Evolutionary conservation across 768 basidiomycete species (phyloP).

Genomic region (Lactifluus piperatus): DNA sequence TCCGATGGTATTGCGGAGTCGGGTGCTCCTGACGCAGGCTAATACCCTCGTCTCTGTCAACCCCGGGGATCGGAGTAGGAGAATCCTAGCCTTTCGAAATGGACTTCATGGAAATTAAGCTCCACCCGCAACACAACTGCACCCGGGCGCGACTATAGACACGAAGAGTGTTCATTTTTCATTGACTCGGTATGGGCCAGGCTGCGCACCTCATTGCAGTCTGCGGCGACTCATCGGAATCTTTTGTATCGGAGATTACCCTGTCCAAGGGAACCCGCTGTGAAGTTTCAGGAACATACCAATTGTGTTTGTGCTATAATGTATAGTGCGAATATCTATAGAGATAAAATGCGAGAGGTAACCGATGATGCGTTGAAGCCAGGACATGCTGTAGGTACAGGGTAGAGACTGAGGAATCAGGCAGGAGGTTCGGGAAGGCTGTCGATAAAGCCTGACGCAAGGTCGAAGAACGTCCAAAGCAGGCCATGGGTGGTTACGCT

Average conservation of each 20-base stretch:
- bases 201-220: neutral
- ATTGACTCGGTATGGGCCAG: neutral
- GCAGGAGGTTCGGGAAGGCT: conserved; percentile 30
- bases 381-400: conserved; percentile 3
- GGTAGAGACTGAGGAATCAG: neutral
- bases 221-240: neutral
- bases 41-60: neutral
- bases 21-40: neutral
- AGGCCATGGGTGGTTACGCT: conserved; percentile 92
- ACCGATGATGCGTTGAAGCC: conserved; percentile 5
- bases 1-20: neutral
- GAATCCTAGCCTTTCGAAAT: too few relatives aligned
- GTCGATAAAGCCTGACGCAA: conserved; percentile 68
- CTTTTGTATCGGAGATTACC: neutral
- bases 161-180: neutral
- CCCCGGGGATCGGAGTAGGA: neutral
- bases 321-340: conserved; percentile 16
- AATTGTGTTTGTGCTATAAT: conserved; percentile 14
- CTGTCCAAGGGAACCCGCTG: neutral
- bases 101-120: neutral
- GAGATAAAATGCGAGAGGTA: conserved; percentile 7
- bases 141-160: neutral
- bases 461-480: conserved; percentile 89
- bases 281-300: neutral
- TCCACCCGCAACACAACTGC: neutral